Conservation (phyloP, 768 basidiomycete genomes). For the Phylloporus sp. region DNA sequence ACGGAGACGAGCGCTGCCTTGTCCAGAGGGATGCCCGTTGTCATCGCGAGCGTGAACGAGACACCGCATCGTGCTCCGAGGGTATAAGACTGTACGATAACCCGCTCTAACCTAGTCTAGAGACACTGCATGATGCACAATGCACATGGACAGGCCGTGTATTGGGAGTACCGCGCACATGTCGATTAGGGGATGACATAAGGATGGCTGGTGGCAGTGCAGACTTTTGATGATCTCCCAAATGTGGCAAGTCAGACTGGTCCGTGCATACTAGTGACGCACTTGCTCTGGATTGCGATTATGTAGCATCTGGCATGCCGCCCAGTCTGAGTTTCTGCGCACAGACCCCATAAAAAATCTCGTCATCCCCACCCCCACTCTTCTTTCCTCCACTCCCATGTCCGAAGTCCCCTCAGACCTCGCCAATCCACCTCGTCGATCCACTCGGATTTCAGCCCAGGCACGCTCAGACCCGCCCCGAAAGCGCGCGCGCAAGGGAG, state of each 20-base stretch:
- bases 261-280: no score
- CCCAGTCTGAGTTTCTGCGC: constrained; percentile 19
- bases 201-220: no score
- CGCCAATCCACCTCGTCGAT: constrained; percentile 44
- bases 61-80: background rate
- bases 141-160: no score
- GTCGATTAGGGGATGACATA: no score
- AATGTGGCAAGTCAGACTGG: no score
- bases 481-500: constrained; percentile 13
- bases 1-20: background rate
- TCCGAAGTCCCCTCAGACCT: constrained; percentile 4
- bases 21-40: background rate
- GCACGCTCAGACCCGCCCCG: constrained; percentile 33
- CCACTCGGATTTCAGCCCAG: constrained; percentile 49
- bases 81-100: no score
- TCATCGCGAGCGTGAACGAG: background rate
- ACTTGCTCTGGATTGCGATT: no score
- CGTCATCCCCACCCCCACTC: constrained; percentile 1
- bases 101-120: no score
- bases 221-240: no score
- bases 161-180: no score
- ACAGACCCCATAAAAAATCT: constrained; percentile 19
- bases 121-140: no score
- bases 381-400: constrained; percentile 11
- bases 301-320: constrained; percentile 20